phyloP scores from a whole-genome alignment of 2,329 filamentous ascomycete species.

The Ustulina deusta region DNA sequence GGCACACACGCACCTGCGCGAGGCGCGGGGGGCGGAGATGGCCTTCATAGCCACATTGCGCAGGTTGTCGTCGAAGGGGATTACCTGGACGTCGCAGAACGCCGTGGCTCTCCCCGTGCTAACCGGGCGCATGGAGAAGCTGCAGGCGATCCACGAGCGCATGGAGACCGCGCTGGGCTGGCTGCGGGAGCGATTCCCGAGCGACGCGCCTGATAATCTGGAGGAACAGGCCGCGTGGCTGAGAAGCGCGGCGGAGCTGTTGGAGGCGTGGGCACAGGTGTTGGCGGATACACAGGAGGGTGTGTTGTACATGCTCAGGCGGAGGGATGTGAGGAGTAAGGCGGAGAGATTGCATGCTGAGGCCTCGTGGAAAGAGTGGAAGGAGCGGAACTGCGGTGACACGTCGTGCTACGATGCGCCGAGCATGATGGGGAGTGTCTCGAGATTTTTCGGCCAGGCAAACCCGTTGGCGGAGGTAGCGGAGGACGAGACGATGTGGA shows the following conservation, averaged over 20 bases:
- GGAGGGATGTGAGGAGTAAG: conserved; percentile 18
- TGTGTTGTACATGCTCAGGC: conserved; percentile 33
- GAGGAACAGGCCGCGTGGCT: conserved; percentile 29
- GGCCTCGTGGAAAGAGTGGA: conserved; percentile 41
- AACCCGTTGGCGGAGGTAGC: conserved; percentile 34
- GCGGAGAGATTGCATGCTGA: not conserved
- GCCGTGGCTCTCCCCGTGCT: not conserved
- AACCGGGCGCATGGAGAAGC: not conserved
- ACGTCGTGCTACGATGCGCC: conserved; percentile 41
- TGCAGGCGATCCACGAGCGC: not conserved
- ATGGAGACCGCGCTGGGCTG: not conserved
- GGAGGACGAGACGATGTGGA: conserved; percentile 35
- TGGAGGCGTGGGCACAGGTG: conserved; percentile 31
- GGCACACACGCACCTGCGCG: not conserved
- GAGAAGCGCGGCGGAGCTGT: conserved; percentile 22
- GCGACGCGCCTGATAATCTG: not conserved
- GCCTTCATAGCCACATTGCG: not conserved
- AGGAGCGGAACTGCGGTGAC: conserved; percentile 42
- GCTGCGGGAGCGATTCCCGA: conserved; percentile 1
- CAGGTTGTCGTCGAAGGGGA: not conserved
- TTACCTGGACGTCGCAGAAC: not conserved
- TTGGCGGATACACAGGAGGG: conserved; percentile 38
- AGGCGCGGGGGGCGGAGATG: not conserved
- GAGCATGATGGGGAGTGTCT: not conserved
- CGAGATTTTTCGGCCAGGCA: not conserved